Evolutionary conservation across 192 early-diverging fungal genomes (phyloP).

Genomic region (Cetraspora pellucida): DNA sequence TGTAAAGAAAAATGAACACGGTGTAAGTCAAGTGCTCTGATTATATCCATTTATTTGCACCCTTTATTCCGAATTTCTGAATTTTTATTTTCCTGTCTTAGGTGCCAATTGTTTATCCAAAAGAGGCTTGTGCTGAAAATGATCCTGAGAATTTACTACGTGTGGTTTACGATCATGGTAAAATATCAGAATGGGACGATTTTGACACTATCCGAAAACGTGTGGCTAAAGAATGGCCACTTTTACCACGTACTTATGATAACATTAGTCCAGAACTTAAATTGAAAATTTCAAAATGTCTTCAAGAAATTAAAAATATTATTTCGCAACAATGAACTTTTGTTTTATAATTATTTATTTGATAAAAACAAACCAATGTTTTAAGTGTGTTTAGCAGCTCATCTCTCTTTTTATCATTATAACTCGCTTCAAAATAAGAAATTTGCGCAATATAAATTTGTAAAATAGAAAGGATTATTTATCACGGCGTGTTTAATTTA

Average conservation of each 20-base stretch:
- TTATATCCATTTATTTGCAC: conserved; percentile 2
- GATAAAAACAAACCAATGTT: too few species aligned
- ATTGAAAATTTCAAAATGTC: conserved; percentile 35
- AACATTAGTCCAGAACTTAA: conserved; percentile 42
- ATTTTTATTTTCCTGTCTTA: conserved; percentile 10
- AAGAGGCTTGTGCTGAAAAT: conserved; percentile 31
- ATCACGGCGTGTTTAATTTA: too few species aligned
- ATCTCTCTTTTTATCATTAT: too few species aligned
- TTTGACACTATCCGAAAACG: conserved; percentile 63
- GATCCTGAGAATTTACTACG: conserved; percentile 51
- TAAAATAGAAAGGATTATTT: too few species aligned
- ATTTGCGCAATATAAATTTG: too few species aligned
- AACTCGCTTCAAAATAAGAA: too few species aligned
- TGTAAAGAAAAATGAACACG: conserved; percentile 46
- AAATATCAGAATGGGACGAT: conserved; percentile 56
- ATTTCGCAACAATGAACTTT: background rate
- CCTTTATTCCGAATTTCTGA: background rate
- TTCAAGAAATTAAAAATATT: conserved; percentile 12
- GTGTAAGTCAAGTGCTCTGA: conserved; percentile 32
- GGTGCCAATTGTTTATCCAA: conserved; percentile 52
- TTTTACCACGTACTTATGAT: conserved; percentile 49
- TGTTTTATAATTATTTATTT: too few species aligned
- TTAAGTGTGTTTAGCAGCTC: too few species aligned
- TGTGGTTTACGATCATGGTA: conserved; percentile 70
- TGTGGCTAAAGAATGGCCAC: conserved; percentile 59